These are phyloP conservation scores for Spergularia bocconei DNA, from an alignment of 148 eudicot species.

Conservation along the genomic window DNA sequence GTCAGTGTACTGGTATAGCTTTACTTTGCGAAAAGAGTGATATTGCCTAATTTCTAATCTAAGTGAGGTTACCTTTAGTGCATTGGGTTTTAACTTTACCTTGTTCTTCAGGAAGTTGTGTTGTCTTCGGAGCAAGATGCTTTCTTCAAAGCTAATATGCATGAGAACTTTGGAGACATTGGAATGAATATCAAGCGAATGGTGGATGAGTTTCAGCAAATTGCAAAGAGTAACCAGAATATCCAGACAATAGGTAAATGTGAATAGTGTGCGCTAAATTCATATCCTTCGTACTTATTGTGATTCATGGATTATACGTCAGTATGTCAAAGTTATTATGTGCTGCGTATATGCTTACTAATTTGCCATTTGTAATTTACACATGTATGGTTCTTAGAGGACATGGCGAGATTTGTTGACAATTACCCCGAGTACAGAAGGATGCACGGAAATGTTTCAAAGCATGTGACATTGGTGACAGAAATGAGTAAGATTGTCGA, in stretches of 20 bases:
- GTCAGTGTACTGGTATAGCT: constrained; percentile 4
- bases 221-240: constrained; percentile 92
- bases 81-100: not conserved
- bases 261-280: not conserved
- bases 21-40: not conserved
- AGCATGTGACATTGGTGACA: constrained; percentile 91
- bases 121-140: constrained; percentile 94
- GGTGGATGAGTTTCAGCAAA: constrained; percentile 98
- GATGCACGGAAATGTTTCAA: constrained; percentile 97
- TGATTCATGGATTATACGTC: not conserved
- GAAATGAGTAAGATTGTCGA: constrained; percentile 99
- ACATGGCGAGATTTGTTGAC: constrained; percentile 99
- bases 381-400: constrained; percentile 57
- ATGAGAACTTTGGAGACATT: constrained; percentile 95
- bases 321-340: constrained; percentile 2
- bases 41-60: too few relatives aligned
- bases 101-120: constrained; percentile 73
- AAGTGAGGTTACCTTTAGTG: too few relatives aligned
- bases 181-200: constrained; percentile 91
- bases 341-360: not conserved
- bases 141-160: constrained; percentile 90
- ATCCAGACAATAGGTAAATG: constrained; percentile 91
- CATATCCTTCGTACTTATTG: constrained; percentile 1
- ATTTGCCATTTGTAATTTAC: not conserved
- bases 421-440: constrained; percentile 93